phyloP scores from a whole-genome alignment of 2,329 filamentous ascomycete genomes.

The Talaromyces sp. region DNA sequence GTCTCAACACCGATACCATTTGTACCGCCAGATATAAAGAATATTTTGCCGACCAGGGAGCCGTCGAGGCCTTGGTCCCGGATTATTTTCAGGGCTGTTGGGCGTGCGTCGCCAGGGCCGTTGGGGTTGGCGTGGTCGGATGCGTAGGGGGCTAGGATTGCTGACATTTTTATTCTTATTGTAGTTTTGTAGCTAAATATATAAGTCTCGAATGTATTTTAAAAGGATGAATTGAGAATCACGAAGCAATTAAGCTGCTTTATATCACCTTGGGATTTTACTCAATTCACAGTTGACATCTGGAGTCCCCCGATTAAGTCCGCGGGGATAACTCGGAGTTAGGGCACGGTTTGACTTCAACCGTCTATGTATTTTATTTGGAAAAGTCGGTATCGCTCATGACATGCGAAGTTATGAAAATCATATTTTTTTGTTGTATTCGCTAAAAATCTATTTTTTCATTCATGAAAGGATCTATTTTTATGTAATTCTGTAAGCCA shows the following conservation, averaged over 20 bases:
- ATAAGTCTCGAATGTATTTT: background rate
- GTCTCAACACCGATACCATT: slow-evolving; percentile 15
- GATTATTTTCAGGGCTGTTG: slow-evolving; percentile 16
- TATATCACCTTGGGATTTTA: background rate
- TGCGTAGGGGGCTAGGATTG: slow-evolving; percentile 14
- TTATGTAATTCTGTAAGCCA: background rate
- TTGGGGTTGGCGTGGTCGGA: slow-evolving; percentile 12
- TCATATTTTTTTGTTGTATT: background rate
- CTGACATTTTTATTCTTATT: background rate
- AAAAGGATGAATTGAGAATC: background rate
- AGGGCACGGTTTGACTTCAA: background rate
- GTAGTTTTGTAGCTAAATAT: background rate
- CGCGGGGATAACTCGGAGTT: slow-evolving; percentile 7
- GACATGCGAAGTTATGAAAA: background rate
- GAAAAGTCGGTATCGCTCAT: background rate
- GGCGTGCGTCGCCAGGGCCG: slow-evolving; percentile 12
- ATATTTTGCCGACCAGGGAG: background rate
- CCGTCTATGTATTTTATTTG: too few relatives aligned
- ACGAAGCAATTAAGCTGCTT: background rate
- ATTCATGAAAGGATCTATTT: background rate
- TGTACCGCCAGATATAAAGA: slow-evolving; percentile 15
- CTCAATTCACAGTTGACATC: background rate
- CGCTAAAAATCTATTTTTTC: background rate
- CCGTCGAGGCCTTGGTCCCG: slow-evolving; percentile 12
- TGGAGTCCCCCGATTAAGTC: background rate